These are phyloP conservation scores for Cryptococcus amylolentus DNA, from an alignment of 1,284 basidiomycete species.

Conservation along the genomic window DNA sequence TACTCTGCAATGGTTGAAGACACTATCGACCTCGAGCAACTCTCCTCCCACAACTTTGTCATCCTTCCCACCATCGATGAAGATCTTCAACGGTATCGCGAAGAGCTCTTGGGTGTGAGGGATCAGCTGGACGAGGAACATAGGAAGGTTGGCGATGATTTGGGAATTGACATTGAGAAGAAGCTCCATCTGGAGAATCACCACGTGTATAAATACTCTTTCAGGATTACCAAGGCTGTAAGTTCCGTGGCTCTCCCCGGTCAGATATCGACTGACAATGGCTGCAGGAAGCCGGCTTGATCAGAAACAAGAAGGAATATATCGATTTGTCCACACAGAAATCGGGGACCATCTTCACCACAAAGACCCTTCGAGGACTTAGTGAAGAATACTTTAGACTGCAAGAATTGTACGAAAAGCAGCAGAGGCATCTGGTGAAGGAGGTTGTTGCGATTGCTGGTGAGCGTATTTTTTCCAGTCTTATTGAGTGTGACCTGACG, in stretches of 20 bases:
- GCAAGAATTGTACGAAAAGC: constrained; percentile 26
- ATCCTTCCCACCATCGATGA: constrained; percentile 69
- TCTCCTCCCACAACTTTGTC: constrained; percentile 79
- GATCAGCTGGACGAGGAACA: constrained; percentile 86
- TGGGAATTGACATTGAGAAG: constrained; percentile 86
- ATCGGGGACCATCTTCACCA: constrained; percentile 89
- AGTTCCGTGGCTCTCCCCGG: constrained; percentile 13
- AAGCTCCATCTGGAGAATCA: constrained; percentile 96
- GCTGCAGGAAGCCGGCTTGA: constrained; percentile 70
- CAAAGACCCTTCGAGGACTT: constrained; percentile 66
- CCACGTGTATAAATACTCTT: constrained; percentile 84
- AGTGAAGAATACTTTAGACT: constrained; percentile 64
- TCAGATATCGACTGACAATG: no score
- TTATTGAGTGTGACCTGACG: background rate
- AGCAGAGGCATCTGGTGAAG: constrained; percentile 66
- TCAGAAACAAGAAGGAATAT: constrained; percentile 68
- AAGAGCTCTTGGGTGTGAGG: constrained; percentile 65
- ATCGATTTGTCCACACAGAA: constrained; percentile 84
- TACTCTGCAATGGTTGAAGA: constrained; percentile 93
- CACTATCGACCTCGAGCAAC: constrained; percentile 85
- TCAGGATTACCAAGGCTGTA: constrained; percentile 86
- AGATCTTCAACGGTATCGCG: constrained; percentile 65
- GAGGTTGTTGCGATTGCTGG: constrained; percentile 91
- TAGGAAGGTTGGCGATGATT: constrained; percentile 63
- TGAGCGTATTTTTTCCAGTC: constrained; percentile 49